phyloP scores from a whole-genome alignment of 2,329 filamentous ascomycete genomes.

The Sporothrix globosa region DNA sequence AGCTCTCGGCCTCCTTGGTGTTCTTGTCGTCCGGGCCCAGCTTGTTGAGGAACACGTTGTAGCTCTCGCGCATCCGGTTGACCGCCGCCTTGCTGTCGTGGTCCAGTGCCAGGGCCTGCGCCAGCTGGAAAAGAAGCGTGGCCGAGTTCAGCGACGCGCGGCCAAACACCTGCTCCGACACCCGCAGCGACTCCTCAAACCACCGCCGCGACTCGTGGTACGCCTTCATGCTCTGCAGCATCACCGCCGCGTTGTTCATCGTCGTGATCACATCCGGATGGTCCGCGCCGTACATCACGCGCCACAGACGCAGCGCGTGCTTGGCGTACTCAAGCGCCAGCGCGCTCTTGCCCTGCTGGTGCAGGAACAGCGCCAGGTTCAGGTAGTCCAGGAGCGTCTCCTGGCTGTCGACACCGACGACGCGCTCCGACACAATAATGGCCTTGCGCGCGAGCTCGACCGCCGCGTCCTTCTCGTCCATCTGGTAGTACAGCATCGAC shows the following conservation, averaged over 20 bases:
- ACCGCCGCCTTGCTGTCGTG: constrained; percentile 92
- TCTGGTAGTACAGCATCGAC: constrained; percentile 93
- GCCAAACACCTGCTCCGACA: constrained; percentile 89
- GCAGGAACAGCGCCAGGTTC: constrained; percentile 91
- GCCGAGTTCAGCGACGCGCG: constrained; percentile 89
- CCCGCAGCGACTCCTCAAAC: constrained; percentile 90
- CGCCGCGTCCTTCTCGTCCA: constrained; percentile 96
- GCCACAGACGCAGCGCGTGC: constrained; percentile 94
- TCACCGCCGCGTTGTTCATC: constrained; percentile 97
- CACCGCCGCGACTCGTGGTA: constrained; percentile 94
- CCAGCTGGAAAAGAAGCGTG: constrained; percentile 94
- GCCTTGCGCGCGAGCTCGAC: constrained; percentile 96
- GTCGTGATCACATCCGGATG: constrained; percentile 98
- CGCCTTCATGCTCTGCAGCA: constrained; percentile 93
- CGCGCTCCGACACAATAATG: constrained; percentile 93
- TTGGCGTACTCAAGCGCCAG: constrained; percentile 85
- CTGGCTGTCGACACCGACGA: constrained; percentile 86
- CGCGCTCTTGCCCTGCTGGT: constrained; percentile 87
- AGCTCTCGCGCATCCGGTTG: constrained; percentile 91
- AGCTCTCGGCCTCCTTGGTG: constrained; percentile 95
- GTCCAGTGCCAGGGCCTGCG: constrained; percentile 93
- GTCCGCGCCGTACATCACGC: constrained; percentile 89
- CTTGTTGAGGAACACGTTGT: constrained; percentile 88
- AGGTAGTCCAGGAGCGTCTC: constrained; percentile 96
- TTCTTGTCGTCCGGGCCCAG: constrained; percentile 92